Conservation (phyloP, 2,329 filamentous ascomycete genomes). For the Fusarium virguliforme region DNA sequence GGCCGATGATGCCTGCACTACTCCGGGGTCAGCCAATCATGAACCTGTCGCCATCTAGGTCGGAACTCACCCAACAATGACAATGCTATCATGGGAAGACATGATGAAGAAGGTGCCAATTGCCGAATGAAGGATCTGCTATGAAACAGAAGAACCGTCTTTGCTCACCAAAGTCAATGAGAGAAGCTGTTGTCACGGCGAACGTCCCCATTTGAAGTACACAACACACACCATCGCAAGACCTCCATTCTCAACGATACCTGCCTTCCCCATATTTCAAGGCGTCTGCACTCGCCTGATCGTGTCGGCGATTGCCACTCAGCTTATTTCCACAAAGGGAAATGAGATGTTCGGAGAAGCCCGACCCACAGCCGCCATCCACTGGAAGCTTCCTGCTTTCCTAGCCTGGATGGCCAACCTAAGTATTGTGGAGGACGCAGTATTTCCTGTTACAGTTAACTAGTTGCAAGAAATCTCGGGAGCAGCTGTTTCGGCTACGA, state of each 20-base stretch:
- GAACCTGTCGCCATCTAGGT: background rate
- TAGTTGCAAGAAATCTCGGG: rapidly evolving
- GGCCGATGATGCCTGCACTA: conserved; percentile 59
- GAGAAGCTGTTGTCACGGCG: background rate
- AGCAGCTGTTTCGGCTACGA: rapidly evolving
- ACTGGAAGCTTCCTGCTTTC: background rate
- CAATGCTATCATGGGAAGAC: conserved; percentile 31
- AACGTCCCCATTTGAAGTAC: background rate
- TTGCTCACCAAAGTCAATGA: background rate
- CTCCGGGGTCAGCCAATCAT: background rate
- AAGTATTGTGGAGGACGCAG: background rate
- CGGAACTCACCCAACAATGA: conserved; percentile 48
- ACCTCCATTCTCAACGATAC: background rate
- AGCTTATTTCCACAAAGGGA: background rate
- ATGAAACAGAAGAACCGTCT: background rate
- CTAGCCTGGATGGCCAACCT: background rate
- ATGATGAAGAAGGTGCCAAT: background rate
- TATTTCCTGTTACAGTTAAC: background rate
- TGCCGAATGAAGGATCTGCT: background rate
- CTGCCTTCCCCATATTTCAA: background rate
- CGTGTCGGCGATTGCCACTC: background rate
- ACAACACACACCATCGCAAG: background rate
- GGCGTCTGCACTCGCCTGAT: background rate
- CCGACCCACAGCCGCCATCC: background rate
- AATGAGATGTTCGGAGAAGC: background rate